A percentile compares a stretch with the other conserved stretches of the same genome.
These are phyloP conservation scores for Aureobasidium sp. DNA, from an alignment of 2,329 filamentous ascomycete species.

Conservation along the genomic window DNA sequence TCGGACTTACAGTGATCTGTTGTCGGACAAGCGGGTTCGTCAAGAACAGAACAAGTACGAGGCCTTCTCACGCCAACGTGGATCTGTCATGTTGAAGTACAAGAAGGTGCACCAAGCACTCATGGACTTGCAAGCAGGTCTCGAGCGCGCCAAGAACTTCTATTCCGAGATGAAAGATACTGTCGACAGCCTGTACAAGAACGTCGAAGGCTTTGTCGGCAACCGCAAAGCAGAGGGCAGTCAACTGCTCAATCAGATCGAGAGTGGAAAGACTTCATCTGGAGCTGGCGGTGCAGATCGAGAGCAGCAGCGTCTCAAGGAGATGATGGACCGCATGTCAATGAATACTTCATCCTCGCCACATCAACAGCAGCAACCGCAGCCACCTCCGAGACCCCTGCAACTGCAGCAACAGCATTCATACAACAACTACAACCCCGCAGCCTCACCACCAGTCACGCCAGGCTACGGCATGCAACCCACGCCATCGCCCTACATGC, in stretches of 20 bases:
- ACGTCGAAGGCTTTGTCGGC: constrained; percentile 94
- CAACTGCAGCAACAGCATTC: constrained; percentile 34
- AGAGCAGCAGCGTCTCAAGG: constrained; percentile 77
- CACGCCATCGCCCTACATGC: constrained; percentile 15
- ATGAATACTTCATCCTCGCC: constrained; percentile 52
- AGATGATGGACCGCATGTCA: constrained; percentile 92
- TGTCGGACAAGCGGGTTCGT: constrained; percentile 90
- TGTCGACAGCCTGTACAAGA: constrained; percentile 84
- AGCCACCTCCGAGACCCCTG: constrained; percentile 33
- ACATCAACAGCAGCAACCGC: constrained; percentile 29
- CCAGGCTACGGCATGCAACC: constrained; percentile 35
- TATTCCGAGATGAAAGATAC: constrained; percentile 95
- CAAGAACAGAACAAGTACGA: constrained; percentile 96
- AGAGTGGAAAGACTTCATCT: constrained; percentile 60
- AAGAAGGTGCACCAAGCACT: constrained; percentile 90
- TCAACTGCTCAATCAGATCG: constrained; percentile 81
- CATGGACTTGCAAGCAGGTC: constrained; percentile 76
- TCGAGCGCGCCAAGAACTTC: constrained; percentile 84
- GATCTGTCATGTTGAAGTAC: constrained; percentile 75
- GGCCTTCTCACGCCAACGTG: constrained; percentile 72
- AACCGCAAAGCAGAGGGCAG: constrained; percentile 88
- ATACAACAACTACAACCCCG: constrained; percentile 45
- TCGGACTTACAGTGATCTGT: constrained; percentile 71
- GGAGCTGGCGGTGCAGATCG: constrained; percentile 60
- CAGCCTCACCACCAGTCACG: constrained; percentile 40